Conservation (phyloP, 2,329 filamentous ascomycete species). For the Fusarium sp. region DNA sequence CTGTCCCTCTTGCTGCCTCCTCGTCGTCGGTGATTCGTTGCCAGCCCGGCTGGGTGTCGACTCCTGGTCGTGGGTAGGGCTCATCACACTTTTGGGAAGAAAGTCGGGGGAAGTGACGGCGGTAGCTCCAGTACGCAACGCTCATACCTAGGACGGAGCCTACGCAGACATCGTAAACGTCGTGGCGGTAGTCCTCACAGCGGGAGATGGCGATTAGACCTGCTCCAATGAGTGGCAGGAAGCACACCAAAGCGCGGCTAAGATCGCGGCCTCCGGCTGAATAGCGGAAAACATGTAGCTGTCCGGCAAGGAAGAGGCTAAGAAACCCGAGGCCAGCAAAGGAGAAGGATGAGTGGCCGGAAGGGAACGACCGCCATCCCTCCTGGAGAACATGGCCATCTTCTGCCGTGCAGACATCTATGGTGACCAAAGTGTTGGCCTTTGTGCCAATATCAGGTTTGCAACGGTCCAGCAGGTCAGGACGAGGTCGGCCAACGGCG, state of each 20-base stretch:
- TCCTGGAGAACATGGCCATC: slow-evolving; percentile 79
- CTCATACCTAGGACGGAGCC: slow-evolving; percentile 71
- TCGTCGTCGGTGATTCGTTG: slow-evolving; percentile 68
- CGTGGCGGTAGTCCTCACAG: slow-evolving; percentile 78
- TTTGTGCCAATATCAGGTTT: slow-evolving; percentile 71
- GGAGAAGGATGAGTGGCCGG: slow-evolving; percentile 82
- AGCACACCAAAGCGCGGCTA: slow-evolving; percentile 67
- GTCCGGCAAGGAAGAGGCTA: slow-evolving; percentile 76
- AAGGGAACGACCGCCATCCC: slow-evolving; percentile 87
- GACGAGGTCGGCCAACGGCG: slow-evolving; percentile 79
- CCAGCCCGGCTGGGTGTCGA: slow-evolving; percentile 54
- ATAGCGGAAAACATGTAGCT: slow-evolving; percentile 69
- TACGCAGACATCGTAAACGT: slow-evolving; percentile 76
- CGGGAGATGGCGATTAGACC: slow-evolving; percentile 77
- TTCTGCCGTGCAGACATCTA: slow-evolving; percentile 79
- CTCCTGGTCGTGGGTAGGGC: slow-evolving; percentile 66
- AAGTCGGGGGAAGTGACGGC: slow-evolving; percentile 72
- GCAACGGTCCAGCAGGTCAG: slow-evolving; percentile 79
- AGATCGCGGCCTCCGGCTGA: slow-evolving; percentile 63
- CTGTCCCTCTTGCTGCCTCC: slow-evolving; percentile 55
- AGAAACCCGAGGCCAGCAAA: slow-evolving; percentile 85
- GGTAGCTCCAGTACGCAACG: slow-evolving; percentile 75
- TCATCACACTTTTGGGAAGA: slow-evolving; percentile 67
- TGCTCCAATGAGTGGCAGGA: slow-evolving; percentile 72
- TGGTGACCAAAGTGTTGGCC: slow-evolving; percentile 68